These are phyloP conservation scores for Saturnispora zaruensis DNA, from an alignment of 805 yeast genomes.

Conservation along the genomic window DNA sequence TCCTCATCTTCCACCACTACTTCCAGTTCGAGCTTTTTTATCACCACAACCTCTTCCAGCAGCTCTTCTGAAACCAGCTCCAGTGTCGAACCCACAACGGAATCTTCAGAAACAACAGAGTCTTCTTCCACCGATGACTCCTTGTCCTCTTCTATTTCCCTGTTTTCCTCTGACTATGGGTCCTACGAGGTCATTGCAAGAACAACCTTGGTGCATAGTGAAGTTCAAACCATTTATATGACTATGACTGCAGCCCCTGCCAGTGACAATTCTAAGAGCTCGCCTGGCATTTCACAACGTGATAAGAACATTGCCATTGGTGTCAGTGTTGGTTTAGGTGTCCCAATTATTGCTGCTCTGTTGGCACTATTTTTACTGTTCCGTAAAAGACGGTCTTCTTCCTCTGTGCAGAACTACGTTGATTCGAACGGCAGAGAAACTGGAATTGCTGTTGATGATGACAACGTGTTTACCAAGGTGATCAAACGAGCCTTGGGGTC, in stretches of 20 bases:
- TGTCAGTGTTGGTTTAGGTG: constrained; percentile 64
- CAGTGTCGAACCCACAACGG: background rate
- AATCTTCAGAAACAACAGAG: background rate
- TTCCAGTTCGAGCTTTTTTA: background rate
- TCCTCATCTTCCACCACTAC: constrained; percentile 6
- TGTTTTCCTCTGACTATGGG: constrained; percentile 14
- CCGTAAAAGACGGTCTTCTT: constrained; percentile 16
- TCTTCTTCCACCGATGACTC: background rate
- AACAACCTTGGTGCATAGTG: constrained; percentile 19
- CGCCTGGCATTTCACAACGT: constrained; percentile 39
- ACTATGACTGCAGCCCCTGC: constrained; percentile 20
- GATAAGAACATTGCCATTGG: constrained; percentile 50
- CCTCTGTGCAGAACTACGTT: constrained; percentile 23
- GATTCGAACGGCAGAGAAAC: constrained; percentile 29
- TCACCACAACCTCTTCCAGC: constrained; percentile 3
- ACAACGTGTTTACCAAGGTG: constrained; percentile 16
- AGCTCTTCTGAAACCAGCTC: constrained; percentile 2
- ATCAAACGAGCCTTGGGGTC: constrained; percentile 13
- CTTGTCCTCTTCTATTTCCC: constrained; percentile 7
- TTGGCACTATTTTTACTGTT: constrained; percentile 12
- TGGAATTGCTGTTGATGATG: constrained; percentile 24
- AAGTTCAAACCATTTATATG: constrained; percentile 13
- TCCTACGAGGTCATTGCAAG: constrained; percentile 14
- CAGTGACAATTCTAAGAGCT: constrained; percentile 14
- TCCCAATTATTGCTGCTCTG: constrained; percentile 40